Evolutionary conservation across 306 rosid genomes (phyloP).

Genomic region (Erythrophleum fordii): DNA sequence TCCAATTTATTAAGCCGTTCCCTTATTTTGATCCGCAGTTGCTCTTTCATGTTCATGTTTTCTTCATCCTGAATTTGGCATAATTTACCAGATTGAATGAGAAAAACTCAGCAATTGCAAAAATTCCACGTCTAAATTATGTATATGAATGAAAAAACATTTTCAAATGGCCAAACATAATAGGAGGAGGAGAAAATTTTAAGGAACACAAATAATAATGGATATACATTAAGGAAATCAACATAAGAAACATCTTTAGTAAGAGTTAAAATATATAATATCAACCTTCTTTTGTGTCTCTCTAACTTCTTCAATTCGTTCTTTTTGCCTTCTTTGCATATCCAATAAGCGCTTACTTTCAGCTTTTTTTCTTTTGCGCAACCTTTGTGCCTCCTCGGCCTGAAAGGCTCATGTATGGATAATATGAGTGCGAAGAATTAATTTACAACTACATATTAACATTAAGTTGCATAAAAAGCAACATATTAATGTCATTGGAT

Average conservation of each 20-base stretch:
- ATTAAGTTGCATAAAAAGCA: not conserved
- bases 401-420: slow-evolving; percentile 40
- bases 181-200: not conserved
- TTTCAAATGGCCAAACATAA: slow-evolving; percentile 8
- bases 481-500: not conserved
- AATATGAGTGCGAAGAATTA: slow-evolving; percentile 28
- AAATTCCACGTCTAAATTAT: not conserved
- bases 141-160: slow-evolving; percentile 18
- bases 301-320: slow-evolving; percentile 93
- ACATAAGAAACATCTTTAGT: slow-evolving; percentile 2
- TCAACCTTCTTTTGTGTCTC: slow-evolving; percentile 91
- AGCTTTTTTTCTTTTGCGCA: slow-evolving; percentile 85
- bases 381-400: slow-evolving; percentile 84
- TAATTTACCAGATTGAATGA: slow-evolving; percentile 29
- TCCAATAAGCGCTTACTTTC: slow-evolving; percentile 69
- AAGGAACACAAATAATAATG: slow-evolving; percentile 13
- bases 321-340: slow-evolving; percentile 83
- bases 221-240: slow-evolving; percentile 17
- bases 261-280: slow-evolving; percentile 19
- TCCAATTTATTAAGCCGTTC: slow-evolving; percentile 69
- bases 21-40: slow-evolving; percentile 72
- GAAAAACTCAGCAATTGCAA: slow-evolving; percentile 11
- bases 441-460: slow-evolving; percentile 19
- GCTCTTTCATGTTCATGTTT: slow-evolving; percentile 75
- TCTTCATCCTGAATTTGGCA: slow-evolving; percentile 77